These are phyloP conservation scores for Botryotinia globosa DNA, from an alignment of 2,329 filamentous ascomycete genomes.

Conservation along the genomic window DNA sequence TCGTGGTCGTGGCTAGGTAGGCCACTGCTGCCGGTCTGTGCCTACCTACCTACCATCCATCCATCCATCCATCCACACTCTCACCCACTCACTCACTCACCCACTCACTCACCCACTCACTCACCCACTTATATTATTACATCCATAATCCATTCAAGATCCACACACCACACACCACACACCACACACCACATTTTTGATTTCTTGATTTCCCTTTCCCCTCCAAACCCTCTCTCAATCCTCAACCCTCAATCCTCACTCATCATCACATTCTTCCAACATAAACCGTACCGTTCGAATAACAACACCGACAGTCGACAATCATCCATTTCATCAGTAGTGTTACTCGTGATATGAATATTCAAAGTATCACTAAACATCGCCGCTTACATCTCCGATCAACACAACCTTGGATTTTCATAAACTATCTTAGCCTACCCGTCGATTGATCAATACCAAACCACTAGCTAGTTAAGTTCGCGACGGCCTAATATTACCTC, in stretches of 20 bases:
- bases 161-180: constrained; percentile 1
- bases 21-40: no score
- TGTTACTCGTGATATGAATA: not conserved
- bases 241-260: not conserved
- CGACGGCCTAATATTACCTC: constrained; percentile 9
- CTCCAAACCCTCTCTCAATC: not conserved
- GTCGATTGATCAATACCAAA: constrained; percentile 14
- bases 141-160: not conserved
- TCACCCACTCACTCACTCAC: no score
- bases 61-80: not conserved
- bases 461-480: constrained; percentile 10
- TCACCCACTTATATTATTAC: not conserved
- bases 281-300: not conserved
- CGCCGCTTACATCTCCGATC: constrained; percentile 8
- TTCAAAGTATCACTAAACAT: not conserved
- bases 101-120: not conserved
- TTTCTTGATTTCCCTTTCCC: constrained; percentile 9
- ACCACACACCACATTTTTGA: constrained; percentile 2
- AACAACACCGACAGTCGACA: not conserved
- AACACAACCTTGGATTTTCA: not conserved
- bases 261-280: constrained; percentile 1
- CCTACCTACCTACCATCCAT: not conserved
- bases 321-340: not conserved
- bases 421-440: constrained; percentile 3
- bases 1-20: no score